Percentiles rank a stretch among this genome's conserved stretches.
These are phyloP conservation scores for Claviceps humidiphila DNA, from an alignment of 2,329 filamentous ascomycete genomes.

Conservation along the genomic window DNA sequence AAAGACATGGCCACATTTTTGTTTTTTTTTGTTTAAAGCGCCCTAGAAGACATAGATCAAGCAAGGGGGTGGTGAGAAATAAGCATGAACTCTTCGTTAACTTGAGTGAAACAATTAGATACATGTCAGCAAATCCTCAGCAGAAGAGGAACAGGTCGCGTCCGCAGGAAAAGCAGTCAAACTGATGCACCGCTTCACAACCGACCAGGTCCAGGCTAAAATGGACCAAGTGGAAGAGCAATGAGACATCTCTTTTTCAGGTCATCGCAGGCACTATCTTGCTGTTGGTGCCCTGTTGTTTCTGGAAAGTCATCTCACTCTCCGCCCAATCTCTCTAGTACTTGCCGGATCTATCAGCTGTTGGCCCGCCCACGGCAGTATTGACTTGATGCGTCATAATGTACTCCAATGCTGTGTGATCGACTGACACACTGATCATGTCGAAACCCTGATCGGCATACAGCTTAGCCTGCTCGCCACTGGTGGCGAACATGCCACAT, in stretches of 20 bases:
- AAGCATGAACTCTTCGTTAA: neutral
- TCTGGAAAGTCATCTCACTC: neutral
- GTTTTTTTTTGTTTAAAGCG: no score
- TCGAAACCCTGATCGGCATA: constrained; percentile 46
- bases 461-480: constrained; percentile 39
- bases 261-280: neutral
- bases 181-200: constrained; percentile 65
- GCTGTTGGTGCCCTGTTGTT: no score
- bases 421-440: constrained; percentile 46
- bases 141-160: constrained; percentile 37
- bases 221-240: constrained; percentile 47
- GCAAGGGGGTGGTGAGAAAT: neutral
- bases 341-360: constrained; percentile 23
- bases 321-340: constrained; percentile 20
- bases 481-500: constrained; percentile 45
- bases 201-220: constrained; percentile 49
- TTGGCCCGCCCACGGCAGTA: constrained; percentile 28
- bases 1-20: neutral
- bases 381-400: constrained; percentile 31
- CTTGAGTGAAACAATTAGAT: constrained; percentile 28
- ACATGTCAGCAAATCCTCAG: constrained; percentile 45
- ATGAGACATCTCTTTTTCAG: neutral
- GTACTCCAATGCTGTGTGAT: constrained; percentile 37
- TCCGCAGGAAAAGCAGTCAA: constrained; percentile 49
- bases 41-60: neutral